These are phyloP conservation scores for Rubia balearica DNA, from an alignment of 305 asterid genomes.

Conservation along the genomic window DNA sequence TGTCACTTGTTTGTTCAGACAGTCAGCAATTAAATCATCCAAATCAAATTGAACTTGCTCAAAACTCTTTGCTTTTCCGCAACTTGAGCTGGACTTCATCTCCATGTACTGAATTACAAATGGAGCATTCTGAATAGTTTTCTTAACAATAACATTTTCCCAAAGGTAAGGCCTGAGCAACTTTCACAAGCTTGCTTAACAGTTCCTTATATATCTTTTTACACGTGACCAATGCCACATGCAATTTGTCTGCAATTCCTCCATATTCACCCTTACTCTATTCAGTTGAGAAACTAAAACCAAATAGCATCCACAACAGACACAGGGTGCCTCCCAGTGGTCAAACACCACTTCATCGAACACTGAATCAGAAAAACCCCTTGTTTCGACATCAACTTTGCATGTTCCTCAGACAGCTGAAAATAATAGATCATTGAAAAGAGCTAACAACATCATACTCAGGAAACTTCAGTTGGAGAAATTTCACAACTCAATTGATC, in stretches of 20 bases:
- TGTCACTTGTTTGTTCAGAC: slow-evolving; percentile 32
- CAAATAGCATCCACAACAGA: slow-evolving; percentile 76
- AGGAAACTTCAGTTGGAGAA: slow-evolving; percentile 51
- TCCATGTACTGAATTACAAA: slow-evolving; percentile 79
- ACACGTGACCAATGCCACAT: slow-evolving; percentile 46
- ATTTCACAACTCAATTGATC: slow-evolving; percentile 57
- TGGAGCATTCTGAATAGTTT: slow-evolving; percentile 55
- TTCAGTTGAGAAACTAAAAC: slow-evolving; percentile 63
- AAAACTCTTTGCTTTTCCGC: slow-evolving; percentile 19
- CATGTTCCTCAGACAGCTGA: slow-evolving; percentile 31
- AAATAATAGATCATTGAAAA: slow-evolving; percentile 34
- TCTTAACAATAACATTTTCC: slow-evolving; percentile 65
- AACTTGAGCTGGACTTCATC: slow-evolving; percentile 48
- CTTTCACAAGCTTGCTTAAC: slow-evolving; percentile 53
- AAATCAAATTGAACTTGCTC: slow-evolving; percentile 32
- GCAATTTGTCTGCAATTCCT: slow-evolving; percentile 32
- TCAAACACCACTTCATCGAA: slow-evolving; percentile 75
- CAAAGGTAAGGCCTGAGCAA: slow-evolving; percentile 61
- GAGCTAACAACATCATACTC: slow-evolving; percentile 54
- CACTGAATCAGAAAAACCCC: slow-evolving; percentile 77
- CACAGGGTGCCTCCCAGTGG: slow-evolving; percentile 71
- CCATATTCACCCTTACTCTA: slow-evolving; percentile 41
- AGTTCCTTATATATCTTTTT: slow-evolving; percentile 62
- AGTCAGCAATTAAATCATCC: slow-evolving; percentile 49
- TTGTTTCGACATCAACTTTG: slow-evolving; percentile 50